These are phyloP conservation scores for Leccinum subtestaceum DNA, from an alignment of 768 basidiomycete genomes.

Conservation along the genomic window DNA sequence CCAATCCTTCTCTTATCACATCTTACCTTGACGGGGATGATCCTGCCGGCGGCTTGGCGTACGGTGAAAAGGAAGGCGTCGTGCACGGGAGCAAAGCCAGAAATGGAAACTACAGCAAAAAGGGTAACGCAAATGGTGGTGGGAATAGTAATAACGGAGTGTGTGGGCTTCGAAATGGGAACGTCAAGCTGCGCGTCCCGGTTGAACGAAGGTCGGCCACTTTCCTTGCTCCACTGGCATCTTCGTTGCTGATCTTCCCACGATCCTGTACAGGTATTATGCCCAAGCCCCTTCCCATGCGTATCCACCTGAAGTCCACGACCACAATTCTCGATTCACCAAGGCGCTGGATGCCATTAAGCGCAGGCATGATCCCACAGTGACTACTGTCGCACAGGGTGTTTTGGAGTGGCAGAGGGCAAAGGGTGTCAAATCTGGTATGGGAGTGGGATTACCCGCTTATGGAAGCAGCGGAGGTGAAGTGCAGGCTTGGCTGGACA, in stretches of 20 bases:
- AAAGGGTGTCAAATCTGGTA: conserved; percentile 27
- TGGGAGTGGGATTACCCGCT: conserved; percentile 20
- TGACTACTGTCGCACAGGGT: conserved; percentile 94
- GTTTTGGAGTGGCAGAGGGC: conserved; percentile 92
- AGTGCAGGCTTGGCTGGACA: conserved; percentile 94
- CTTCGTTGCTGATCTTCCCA: conserved; percentile 5
- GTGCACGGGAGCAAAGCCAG: conserved; percentile 10
- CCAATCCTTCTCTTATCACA: conserved; percentile 14
- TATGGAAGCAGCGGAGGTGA: conserved; percentile 74
- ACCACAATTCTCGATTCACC: conserved; percentile 91
- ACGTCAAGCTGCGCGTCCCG: conserved; percentile 15
- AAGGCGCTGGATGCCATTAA: conserved; percentile 86
- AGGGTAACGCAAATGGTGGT: conserved; percentile 23
- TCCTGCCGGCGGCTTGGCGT: conserved; percentile 3
- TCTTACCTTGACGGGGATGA: conserved; percentile 32
- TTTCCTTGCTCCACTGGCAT: not conserved
- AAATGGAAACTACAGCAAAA: conserved; percentile 10
- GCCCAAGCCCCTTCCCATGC: conserved; percentile 64
- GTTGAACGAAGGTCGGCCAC: conserved; percentile 13
- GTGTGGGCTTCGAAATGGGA: conserved; percentile 17
- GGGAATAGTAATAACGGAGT: conserved; percentile 11
- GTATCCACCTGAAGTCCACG: conserved; percentile 91
- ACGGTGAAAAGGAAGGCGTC: conserved; percentile 16
- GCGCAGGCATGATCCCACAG: conserved; percentile 92
- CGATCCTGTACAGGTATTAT: conserved; percentile 62